Evolutionary conservation across 169 alveolate genomes (phyloP).

Genomic region (Perkinsus chesapeaki): DNA sequence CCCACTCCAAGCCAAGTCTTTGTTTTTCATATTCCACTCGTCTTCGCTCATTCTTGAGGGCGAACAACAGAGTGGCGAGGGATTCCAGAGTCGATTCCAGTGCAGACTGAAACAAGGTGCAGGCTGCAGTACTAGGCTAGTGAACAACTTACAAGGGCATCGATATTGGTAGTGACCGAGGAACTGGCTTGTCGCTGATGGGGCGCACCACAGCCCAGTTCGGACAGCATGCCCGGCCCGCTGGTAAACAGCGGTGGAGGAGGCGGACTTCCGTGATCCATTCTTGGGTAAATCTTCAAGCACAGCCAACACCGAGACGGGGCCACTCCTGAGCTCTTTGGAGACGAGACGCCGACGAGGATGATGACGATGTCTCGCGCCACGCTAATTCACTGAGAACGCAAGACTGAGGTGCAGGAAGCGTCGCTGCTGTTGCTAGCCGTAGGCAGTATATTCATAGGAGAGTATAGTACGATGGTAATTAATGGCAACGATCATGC

Average conservation of each 20-base stretch:
- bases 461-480: background rate
- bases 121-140: background rate
- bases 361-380: no score
- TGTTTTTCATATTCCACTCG: background rate
- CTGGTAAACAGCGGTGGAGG: background rate
- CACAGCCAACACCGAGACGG: no score
- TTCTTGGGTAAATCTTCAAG: no score
- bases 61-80: background rate
- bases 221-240: background rate
- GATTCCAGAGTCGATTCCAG: background rate
- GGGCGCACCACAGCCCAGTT: background rate
- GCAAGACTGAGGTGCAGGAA: background rate
- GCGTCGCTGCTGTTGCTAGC: background rate
- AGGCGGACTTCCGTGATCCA: no score
- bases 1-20: background rate
- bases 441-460: background rate
- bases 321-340: no score
- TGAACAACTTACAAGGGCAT: background rate
- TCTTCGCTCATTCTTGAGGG: background rate
- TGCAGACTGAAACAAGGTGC: background rate
- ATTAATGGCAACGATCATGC: no score
- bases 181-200: background rate
- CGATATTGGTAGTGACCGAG: background rate
- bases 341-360: no score
- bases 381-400: background rate